These are phyloP conservation scores for Mortierella sp. DNA, from an alignment of 371 early-diverging fungal species.

Conservation along the genomic window DNA sequence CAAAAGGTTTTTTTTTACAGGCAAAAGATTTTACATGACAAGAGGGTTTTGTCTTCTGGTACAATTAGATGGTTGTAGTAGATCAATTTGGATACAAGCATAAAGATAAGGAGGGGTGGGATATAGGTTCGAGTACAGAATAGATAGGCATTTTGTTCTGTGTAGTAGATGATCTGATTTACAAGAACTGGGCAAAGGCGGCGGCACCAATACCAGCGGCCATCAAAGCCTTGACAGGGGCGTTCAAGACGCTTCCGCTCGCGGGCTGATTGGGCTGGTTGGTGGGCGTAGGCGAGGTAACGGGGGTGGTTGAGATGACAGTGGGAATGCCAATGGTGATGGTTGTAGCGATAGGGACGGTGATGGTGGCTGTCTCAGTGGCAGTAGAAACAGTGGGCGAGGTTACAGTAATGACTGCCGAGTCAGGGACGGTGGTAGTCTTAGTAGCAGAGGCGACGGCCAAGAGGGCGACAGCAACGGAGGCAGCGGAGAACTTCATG, in stretches of 20 bases:
- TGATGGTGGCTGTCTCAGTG: conserved; percentile 5
- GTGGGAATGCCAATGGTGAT: neutral
- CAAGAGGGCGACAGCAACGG: conserved; percentile 3
- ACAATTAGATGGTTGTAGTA: too few relatives aligned
- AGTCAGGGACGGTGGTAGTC: neutral
- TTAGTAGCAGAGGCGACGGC: conserved; percentile 28
- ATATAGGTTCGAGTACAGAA: too few relatives aligned
- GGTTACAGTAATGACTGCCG: conserved; percentile 5
- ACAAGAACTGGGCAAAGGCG: conserved; percentile 43
- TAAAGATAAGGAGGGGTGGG: too few relatives aligned
- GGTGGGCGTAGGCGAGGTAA: neutral
- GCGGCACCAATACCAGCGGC: conserved; percentile 41
- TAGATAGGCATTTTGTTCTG: neutral
- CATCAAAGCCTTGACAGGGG: conserved; percentile 27
- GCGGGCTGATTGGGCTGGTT: conserved; percentile 9
- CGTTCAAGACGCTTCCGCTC: conserved; percentile 27
- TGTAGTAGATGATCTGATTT: conserved; percentile 13
- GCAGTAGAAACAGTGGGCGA: conserved; percentile 17
- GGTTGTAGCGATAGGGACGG: conserved; percentile 6
- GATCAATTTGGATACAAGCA: too few relatives aligned
- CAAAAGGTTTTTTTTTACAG: neutral
- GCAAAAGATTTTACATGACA: too few relatives aligned
- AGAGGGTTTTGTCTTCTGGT: too few relatives aligned
- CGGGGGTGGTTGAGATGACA: neutral
- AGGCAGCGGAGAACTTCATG: conserved; percentile 37